Conservation (phyloP, 2,329 filamentous ascomycete genomes). For the Aspergillus felis region DNA sequence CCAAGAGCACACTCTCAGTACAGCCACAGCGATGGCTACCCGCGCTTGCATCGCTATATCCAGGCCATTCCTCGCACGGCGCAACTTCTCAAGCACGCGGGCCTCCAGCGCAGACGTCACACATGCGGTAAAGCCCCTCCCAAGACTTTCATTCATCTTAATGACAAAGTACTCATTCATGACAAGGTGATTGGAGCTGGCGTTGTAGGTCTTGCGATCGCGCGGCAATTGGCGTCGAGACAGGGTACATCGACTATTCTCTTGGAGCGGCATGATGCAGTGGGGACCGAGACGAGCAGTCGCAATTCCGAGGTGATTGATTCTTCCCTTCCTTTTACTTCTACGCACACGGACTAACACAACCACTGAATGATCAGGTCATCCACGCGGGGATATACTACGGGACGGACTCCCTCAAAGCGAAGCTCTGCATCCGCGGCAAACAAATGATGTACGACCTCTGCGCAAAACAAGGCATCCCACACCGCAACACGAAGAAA, state of each 20-base stretch:
- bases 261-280: conserved; percentile 70
- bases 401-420: conserved; percentile 71
- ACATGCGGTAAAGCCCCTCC: conserved; percentile 47
- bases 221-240: conserved; percentile 63
- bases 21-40: conserved; percentile 12
- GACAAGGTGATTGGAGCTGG: conserved; percentile 61
- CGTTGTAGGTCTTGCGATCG: conserved; percentile 76
- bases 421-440: conserved; percentile 74
- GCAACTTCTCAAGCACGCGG: conserved; percentile 43
- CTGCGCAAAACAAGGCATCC: conserved; percentile 64
- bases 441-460: conserved; percentile 73
- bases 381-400: conserved; percentile 97
- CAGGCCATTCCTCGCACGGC: conserved; percentile 11
- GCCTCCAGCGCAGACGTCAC: conserved; percentile 55
- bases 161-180: neutral
- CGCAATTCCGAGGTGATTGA: conserved; percentile 73
- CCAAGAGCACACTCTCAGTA: neutral
- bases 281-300: conserved; percentile 82
- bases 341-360: neutral
- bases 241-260: conserved; percentile 65
- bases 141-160: neutral
- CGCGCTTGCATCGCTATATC: conserved; percentile 10
- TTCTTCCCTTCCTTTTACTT: neutral
- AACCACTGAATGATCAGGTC: conserved; percentile 50
- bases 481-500: conserved; percentile 74